These are phyloP conservation scores for Penicillium egyptiacum DNA, from an alignment of 495 filamentous ascomycete species.

Conservation along the genomic window DNA sequence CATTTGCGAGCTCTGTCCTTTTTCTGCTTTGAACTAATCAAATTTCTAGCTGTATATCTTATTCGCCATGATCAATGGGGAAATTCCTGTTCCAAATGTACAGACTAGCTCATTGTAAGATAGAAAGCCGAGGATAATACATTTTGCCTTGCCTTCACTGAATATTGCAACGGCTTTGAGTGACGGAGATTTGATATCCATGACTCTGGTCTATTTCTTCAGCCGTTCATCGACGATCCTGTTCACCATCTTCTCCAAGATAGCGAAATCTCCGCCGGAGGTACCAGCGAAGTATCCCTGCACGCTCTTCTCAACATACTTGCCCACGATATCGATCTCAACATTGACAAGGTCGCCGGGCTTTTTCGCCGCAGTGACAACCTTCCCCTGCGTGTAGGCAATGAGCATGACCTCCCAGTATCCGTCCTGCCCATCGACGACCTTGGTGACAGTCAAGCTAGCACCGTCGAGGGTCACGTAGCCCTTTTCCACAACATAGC, in stretches of 20 bases:
- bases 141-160: neutral
- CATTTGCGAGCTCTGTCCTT: neutral
- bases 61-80: neutral
- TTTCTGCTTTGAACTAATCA: neutral
- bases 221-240: slow-evolving; percentile 74
- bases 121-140: neutral
- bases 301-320: slow-evolving; percentile 96
- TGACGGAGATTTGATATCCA: slow-evolving; percentile 10
- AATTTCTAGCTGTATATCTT: neutral
- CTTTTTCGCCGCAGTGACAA: slow-evolving; percentile 79
- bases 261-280: slow-evolving; percentile 53
- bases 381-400: slow-evolving; percentile 92
- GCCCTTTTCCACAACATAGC: slow-evolving; percentile 94
- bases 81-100: neutral
- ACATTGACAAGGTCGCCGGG: slow-evolving; percentile 89
- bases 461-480: slow-evolving; percentile 96
- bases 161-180: neutral
- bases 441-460: slow-evolving; percentile 85
- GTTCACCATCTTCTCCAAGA: slow-evolving; percentile 83
- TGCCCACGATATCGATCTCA: slow-evolving; percentile 97
- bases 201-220: slow-evolving; percentile 33
- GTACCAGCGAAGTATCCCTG: slow-evolving; percentile 56
- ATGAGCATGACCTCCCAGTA: slow-evolving; percentile 99
- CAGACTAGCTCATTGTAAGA: neutral
- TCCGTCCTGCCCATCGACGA: slow-evolving; percentile 66